Conservation (phyloP, 1,284 basidiomycete species). For the Jaminaea rosea region DNA sequence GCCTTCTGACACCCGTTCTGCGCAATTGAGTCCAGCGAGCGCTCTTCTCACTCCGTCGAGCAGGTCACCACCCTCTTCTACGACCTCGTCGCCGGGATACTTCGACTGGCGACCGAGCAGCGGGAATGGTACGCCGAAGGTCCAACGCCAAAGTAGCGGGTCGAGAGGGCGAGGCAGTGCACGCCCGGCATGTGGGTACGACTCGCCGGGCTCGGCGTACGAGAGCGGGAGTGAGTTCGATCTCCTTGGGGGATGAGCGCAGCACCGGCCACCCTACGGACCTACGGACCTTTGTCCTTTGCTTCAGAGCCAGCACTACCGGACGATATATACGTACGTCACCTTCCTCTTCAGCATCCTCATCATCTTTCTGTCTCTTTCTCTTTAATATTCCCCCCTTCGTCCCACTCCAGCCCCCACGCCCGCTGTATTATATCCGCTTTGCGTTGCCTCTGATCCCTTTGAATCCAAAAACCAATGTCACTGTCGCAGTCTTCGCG, state of each 20-base stretch:
- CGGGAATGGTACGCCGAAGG: too few relatives aligned
- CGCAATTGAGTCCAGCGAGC: not conserved
- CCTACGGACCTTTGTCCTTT: too few relatives aligned
- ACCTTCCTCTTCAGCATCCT: not conserved
- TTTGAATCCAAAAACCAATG: too few relatives aligned
- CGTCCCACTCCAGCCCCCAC: too few relatives aligned
- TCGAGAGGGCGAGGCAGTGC: not conserved
- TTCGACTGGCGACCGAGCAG: too few relatives aligned
- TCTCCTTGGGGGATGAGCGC: slow-evolving; percentile 12
- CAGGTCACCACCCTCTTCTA: slow-evolving; percentile 1
- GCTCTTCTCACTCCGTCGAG: slow-evolving; percentile 4
- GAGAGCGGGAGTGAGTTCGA: slow-evolving; percentile 45
- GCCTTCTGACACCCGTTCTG: not conserved
- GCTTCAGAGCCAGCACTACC: too few relatives aligned
- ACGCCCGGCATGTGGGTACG: slow-evolving; percentile 21
- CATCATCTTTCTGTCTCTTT: not conserved
- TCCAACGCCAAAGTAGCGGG: too few relatives aligned
- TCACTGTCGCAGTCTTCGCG: too few relatives aligned
- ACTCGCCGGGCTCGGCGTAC: slow-evolving; percentile 33
- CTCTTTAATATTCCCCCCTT: not conserved
- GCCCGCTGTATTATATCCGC: too few relatives aligned
- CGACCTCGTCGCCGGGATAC: not conserved
- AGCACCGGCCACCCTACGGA: not conserved
- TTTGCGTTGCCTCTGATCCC: too few relatives aligned
- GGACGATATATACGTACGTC: not conserved